Evolutionary conservation across 202 grass and related monocot species (phyloP).

Genomic region (Elaeis oleifera): DNA sequence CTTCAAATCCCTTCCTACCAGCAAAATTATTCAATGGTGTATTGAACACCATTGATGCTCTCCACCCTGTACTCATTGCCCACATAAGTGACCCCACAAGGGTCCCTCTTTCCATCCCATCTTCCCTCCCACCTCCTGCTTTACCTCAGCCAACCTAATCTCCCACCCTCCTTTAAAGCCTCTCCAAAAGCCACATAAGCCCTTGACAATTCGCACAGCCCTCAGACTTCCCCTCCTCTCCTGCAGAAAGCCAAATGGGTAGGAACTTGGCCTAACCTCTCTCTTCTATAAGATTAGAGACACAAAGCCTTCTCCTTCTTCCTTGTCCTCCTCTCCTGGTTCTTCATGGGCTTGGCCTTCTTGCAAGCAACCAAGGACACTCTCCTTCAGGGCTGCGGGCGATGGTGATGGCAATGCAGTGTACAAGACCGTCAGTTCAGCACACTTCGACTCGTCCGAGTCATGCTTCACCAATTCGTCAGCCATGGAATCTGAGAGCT

Average conservation of each 20-base stretch:
- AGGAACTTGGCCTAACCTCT: constrained; percentile 41
- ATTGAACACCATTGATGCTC: too few relatives aligned
- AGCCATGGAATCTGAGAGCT: constrained; percentile 10
- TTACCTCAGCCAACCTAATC: not conserved
- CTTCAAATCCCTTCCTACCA: too few relatives aligned
- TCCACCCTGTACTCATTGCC: too few relatives aligned
- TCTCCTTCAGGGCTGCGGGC: constrained; percentile 27
- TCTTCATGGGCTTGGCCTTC: constrained; percentile 48
- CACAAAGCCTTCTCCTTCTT: constrained; percentile 5
- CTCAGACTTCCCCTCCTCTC: not conserved
- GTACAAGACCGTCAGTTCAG: constrained; percentile 29
- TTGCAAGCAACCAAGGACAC: constrained; percentile 42
- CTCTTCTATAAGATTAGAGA: constrained; percentile 34
- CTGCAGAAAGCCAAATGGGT: constrained; percentile 26
- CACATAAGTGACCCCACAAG: too few relatives aligned
- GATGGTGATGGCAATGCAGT: not conserved
- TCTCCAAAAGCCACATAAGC: not conserved
- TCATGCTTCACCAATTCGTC: constrained; percentile 16
- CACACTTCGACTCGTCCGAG: constrained; percentile 23
- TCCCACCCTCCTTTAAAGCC: not conserved
- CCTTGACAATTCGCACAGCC: not conserved
- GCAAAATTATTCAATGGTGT: too few relatives aligned
- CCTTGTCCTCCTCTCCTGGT: constrained; percentile 21
- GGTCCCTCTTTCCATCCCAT: constrained; percentile 2
- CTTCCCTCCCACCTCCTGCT: constrained; percentile 15